Conservation (phyloP, 2,329 filamentous ascomycete species). For the Tolypocladium ophioglossoides region DNA sequence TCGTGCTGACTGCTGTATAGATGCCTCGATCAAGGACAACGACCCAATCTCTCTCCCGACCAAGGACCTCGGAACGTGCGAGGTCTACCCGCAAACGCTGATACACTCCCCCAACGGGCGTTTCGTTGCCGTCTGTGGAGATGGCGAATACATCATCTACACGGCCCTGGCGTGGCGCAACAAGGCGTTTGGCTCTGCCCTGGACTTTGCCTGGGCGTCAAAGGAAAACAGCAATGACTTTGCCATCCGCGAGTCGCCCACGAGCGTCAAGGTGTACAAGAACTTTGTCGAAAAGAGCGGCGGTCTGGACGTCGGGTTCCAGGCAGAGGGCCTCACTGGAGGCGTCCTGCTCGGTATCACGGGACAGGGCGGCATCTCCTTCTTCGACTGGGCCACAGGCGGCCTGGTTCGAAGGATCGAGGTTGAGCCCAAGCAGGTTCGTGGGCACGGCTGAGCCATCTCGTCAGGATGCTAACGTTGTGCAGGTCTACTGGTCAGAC, state of each 20-base stretch:
- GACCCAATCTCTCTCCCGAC: slow-evolving; percentile 75
- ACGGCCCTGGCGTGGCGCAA: slow-evolving; percentile 94
- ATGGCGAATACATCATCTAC: slow-evolving; percentile 98
- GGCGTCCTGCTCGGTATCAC: slow-evolving; percentile 89
- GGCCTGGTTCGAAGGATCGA: slow-evolving; percentile 87
- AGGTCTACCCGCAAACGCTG: slow-evolving; percentile 91
- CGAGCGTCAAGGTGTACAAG: slow-evolving; percentile 93
- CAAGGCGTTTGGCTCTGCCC: slow-evolving; percentile 88
- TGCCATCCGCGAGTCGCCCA: slow-evolving; percentile 87
- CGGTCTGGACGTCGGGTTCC: slow-evolving; percentile 88
- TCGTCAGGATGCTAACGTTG: slow-evolving; percentile 1
- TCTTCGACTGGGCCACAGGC: slow-evolving; percentile 94
- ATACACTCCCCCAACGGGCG: slow-evolving; percentile 93
- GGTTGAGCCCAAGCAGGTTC: slow-evolving; percentile 48
- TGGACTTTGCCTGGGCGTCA: slow-evolving; percentile 94
- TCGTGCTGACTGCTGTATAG: slow-evolving; percentile 30
- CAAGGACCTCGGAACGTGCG: slow-evolving; percentile 92
- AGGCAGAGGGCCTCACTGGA: slow-evolving; percentile 81
- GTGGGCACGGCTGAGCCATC: slow-evolving; percentile 1
- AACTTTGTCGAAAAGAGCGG: slow-evolving; percentile 91
- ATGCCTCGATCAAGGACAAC: slow-evolving; percentile 77
- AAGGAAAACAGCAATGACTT: slow-evolving; percentile 99
- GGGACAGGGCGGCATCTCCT: slow-evolving; percentile 85
- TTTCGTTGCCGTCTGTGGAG: slow-evolving; percentile 72
- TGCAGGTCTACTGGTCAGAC: slow-evolving; percentile 89